These are phyloP conservation scores for Plasmodiophora brassicae DNA, from an alignment of 208 protist genomes.

Conservation along the genomic window DNA sequence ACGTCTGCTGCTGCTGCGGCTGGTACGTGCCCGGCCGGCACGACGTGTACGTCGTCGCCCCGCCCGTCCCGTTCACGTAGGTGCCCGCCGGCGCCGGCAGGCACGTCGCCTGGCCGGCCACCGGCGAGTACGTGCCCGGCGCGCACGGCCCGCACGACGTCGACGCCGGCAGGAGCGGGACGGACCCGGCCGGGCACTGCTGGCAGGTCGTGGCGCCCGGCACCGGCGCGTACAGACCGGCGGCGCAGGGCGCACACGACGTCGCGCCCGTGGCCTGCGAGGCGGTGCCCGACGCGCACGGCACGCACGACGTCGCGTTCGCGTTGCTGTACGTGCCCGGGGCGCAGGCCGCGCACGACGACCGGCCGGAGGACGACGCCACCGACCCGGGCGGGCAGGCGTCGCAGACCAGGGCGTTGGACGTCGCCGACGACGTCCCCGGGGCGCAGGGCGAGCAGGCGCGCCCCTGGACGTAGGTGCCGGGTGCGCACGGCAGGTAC, in stretches of 20 bases:
- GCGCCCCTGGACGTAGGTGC: background rate
- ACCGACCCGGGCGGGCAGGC: background rate
- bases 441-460: background rate
- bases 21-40: constrained; percentile 3
- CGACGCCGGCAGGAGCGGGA: background rate
- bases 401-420: background rate
- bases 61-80: background rate
- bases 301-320: background rate
- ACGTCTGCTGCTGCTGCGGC: background rate
- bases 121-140: background rate
- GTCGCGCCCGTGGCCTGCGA: background rate
- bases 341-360: background rate
- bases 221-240: background rate
- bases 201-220: background rate
- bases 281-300: background rate
- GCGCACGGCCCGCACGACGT: background rate
- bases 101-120: background rate
- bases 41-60: background rate
- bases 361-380: background rate
- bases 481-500: background rate
- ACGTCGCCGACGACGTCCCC: background rate
- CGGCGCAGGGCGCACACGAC: background rate
- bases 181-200: background rate
- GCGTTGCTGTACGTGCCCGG: background rate
- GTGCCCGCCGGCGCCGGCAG: background rate